Evolutionary conservation across 2,329 filamentous ascomycete species (phyloP).

Genomic region (Pleoardoris graminearum): DNA sequence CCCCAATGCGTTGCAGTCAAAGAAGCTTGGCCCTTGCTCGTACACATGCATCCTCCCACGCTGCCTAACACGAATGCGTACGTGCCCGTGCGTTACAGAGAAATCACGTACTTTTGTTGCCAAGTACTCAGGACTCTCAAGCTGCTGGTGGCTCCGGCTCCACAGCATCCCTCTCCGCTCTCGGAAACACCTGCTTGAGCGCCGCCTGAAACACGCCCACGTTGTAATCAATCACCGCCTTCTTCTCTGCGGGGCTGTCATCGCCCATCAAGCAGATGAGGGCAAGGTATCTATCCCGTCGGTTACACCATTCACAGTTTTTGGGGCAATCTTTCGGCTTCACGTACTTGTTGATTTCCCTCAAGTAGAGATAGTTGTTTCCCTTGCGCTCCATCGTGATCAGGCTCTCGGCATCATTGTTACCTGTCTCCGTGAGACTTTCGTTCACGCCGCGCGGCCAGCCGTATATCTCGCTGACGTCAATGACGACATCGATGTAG

Average conservation of each 20-base stretch:
- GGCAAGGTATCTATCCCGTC: constrained; percentile 65
- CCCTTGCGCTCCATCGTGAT: constrained; percentile 63
- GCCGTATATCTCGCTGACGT: constrained; percentile 94
- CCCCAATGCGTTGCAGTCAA: too few relatives aligned
- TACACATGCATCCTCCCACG: too few relatives aligned
- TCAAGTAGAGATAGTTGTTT: constrained; percentile 64
- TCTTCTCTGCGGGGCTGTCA: constrained; percentile 77
- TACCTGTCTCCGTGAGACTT: constrained; percentile 42
- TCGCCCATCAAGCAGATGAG: constrained; percentile 87
- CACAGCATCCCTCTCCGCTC: constrained; percentile 39
- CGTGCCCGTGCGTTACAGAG: too few relatives aligned
- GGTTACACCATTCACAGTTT: constrained; percentile 7
- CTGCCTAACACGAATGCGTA: too few relatives aligned
- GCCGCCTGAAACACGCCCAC: constrained; percentile 80
- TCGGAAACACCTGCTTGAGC: constrained; percentile 73
- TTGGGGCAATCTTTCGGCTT: neutral
- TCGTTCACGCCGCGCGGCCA: constrained; percentile 57
- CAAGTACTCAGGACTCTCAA: too few relatives aligned
- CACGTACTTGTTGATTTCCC: constrained; percentile 68
- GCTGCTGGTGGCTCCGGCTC: neutral
- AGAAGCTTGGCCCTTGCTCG: too few relatives aligned
- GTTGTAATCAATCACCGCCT: constrained; percentile 85
- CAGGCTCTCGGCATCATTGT: constrained; percentile 63
- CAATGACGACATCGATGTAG: constrained; percentile 97
- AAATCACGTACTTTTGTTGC: too few relatives aligned